phyloP scores from a whole-genome alignment of 768 basidiomycete genomes.

The Stropharia rugosoannulata region DNA sequence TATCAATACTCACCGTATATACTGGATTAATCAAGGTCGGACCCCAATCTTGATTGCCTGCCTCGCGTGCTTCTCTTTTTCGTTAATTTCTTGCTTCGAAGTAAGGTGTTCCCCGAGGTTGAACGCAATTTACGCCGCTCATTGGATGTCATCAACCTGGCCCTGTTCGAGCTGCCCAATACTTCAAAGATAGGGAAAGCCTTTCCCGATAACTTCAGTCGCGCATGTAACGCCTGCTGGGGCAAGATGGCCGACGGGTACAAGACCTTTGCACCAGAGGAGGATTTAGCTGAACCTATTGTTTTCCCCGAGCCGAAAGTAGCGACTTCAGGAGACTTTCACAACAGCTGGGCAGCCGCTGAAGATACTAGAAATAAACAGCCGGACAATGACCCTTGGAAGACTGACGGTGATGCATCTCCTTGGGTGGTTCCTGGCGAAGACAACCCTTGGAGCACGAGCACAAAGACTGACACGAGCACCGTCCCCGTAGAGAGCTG shows the following conservation, averaged over 20 bases:
- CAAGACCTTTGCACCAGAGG: slow-evolving; percentile 12
- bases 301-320: not conserved
- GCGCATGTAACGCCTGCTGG: slow-evolving; percentile 48
- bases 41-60: slow-evolving; percentile 37
- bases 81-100: slow-evolving; percentile 43
- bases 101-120: slow-evolving; percentile 38
- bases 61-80: slow-evolving; percentile 46
- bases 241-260: slow-evolving; percentile 45
- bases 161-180: slow-evolving; percentile 49
- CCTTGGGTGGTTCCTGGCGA: not conserved
- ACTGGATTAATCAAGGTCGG: slow-evolving; percentile 30
- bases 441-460: not conserved
- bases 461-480: not conserved
- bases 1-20: not conserved
- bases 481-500: not conserved
- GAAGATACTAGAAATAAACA: not conserved
- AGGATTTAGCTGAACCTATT: not conserved
- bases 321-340: not conserved
- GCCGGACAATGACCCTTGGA: not conserved
- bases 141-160: slow-evolving; percentile 38
- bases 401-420: not conserved
- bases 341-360: not conserved
- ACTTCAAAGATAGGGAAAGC: slow-evolving; percentile 44
- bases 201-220: slow-evolving; percentile 50
- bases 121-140: slow-evolving; percentile 48